Evolutionary conservation across 208 protist genomes (phyloP), one percentile per base, ranked within the genome.

Genomic region (Trypanosomatidae sp.): DNA sequence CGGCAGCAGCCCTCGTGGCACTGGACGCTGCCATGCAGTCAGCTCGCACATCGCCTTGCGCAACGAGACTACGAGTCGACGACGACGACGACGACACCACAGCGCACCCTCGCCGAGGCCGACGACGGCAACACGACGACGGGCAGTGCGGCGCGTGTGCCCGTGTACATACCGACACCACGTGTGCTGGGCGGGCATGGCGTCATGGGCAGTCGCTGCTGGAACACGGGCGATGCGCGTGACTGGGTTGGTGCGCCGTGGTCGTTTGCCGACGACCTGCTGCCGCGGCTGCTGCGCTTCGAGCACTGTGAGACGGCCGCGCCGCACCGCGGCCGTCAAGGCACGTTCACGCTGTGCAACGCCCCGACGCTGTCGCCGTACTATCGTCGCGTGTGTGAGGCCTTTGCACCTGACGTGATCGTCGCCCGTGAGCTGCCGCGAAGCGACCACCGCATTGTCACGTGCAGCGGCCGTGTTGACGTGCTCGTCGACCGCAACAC

Each of bases 141-240:
- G 8, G 47, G 56, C 46, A 50, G 50, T 4, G 23, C 32, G 16
- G 37, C 30, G 16, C 42, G 10, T 30, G 66, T 64, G 23, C 53
- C 64, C 10, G 75, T 90, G 42, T 60, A 47, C 60, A 72, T 90
- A 33, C 75, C 72, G 3, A 71, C 70, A n/a, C 66, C 81, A n/a
- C 43, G 57, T 4, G 72, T 90, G 44, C 64, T 90, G 21, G 81
- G 81, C 33, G 81, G 81, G 0, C 65, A 71, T 39, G 72, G 75
- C 23, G 72, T 90, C 2, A 83, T 90, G 81, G 81, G 81, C 22
- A 76, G 66, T 24, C 72, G 74, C 18, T 59, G 69, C 32, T 90
- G 75, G 73, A 76, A 73, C 57, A 51, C 81, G 28, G 81, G 81
- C 25, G 71, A 82, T 32, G 60, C 57, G 40, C 38, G 26, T 0